These are phyloP conservation scores for Dalbergia cochinchinensis DNA, from an alignment of 306 rosid genomes.

Conservation along the genomic window DNA sequence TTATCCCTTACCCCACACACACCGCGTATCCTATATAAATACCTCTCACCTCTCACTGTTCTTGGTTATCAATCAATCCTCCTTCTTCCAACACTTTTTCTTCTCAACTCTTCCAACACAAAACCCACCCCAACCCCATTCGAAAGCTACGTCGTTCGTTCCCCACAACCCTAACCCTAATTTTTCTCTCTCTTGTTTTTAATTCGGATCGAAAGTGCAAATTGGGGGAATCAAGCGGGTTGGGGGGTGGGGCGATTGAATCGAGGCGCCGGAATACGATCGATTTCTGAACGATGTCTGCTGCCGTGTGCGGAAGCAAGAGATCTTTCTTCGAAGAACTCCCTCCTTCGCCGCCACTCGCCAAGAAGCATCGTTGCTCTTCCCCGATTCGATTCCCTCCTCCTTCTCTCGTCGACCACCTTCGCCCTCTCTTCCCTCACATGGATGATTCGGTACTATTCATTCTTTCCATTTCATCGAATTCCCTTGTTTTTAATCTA, in stretches of 20 bases:
- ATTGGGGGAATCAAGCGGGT: constrained; percentile 21
- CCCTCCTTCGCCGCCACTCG: constrained; percentile 86
- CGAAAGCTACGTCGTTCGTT: constrained; percentile 31
- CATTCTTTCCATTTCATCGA: neutral
- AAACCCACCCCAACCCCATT: constrained; percentile 24
- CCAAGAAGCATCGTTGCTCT: constrained; percentile 92
- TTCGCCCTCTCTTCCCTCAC: constrained; percentile 73
- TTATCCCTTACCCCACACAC: no score
- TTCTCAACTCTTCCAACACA: neutral
- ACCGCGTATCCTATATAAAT: no score
- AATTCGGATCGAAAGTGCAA: neutral
- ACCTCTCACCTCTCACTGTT: no score
- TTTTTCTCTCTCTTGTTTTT: neutral
- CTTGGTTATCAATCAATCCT: no score
- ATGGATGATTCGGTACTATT: constrained; percentile 69
- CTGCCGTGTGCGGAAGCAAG: constrained; percentile 98
- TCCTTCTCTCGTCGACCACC: constrained; percentile 71
- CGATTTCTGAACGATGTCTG: constrained; percentile 80
- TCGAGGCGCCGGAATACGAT: neutral
- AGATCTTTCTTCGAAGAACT: constrained; percentile 97
- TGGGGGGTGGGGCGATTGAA: neutral
- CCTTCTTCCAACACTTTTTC: neutral
- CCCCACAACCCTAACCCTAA: neutral
- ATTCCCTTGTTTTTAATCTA: neutral
- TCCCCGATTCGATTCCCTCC: constrained; percentile 76